phyloP scores from a whole-genome alignment of 768 basidiomycete genomes.

The Panaeolus cyanescens region DNA sequence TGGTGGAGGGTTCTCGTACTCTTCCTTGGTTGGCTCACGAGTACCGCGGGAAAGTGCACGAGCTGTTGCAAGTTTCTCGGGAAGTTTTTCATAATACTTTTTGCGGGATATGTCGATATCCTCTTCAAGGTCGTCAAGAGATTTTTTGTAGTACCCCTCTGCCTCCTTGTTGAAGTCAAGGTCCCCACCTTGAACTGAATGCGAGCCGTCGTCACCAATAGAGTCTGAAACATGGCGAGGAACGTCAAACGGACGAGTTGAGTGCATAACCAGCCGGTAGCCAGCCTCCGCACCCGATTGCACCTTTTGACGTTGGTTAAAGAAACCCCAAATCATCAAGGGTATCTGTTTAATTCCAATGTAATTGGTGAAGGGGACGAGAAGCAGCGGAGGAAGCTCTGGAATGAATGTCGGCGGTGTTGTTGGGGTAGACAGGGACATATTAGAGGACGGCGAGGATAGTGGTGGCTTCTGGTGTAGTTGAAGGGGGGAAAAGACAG shows the following conservation, averaged over 20 bases:
- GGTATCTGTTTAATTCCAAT: conserved; percentile 86
- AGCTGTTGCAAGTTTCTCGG: conserved; percentile 66
- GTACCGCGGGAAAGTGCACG: conserved; percentile 74
- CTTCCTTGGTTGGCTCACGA: conserved; percentile 86
- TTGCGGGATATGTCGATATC: conserved; percentile 70
- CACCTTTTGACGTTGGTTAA: conserved; percentile 86
- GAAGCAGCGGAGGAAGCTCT: conserved; percentile 74
- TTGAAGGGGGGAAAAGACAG: conserved; percentile 34
- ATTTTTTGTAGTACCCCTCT: conserved; percentile 73
- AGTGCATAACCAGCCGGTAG: conserved; percentile 65
- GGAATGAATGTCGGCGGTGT: conserved; percentile 58
- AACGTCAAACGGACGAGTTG: conserved; percentile 59
- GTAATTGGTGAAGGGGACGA: conserved; percentile 73
- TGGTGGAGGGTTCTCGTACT: conserved; percentile 72
- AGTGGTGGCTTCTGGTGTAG: conserved; percentile 11
- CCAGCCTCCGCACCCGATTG: conserved; percentile 80
- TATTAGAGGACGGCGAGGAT: conserved; percentile 12
- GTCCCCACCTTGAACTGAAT: conserved; percentile 42
- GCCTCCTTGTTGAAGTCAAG: conserved; percentile 71
- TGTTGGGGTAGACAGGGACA: conserved; percentile 11
- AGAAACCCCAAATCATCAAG: conserved; percentile 89
- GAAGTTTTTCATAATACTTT: conserved; percentile 75
- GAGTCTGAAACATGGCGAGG: conserved; percentile 25
- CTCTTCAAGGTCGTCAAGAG: conserved; percentile 49
- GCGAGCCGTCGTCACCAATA: conserved; percentile 13